Evolutionary conservation across 306 rosid genomes (phyloP), one percentile per base, ranked within the genome.

Genomic region (Canavalia gladiata): DNA sequence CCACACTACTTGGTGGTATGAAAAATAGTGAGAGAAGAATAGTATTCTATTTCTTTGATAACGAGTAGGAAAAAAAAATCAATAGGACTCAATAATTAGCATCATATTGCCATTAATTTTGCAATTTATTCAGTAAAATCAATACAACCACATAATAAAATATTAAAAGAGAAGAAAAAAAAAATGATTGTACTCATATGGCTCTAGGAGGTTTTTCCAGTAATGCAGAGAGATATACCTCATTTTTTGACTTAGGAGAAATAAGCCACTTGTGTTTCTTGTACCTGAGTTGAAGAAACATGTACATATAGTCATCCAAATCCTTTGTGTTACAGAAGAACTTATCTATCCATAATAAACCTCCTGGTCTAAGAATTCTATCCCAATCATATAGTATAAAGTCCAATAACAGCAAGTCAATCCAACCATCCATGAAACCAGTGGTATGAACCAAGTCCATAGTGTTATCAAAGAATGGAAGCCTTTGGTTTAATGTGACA

Each of bases 221-320:
- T 90, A 96, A 72, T 72, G 98, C 99, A 41, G 97, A 96, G 59
- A 93, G 87, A 82, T 88, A 92, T 41, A 93, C 88, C 82, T 93
- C 97, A 70, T 90, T 90, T 57, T 87, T 89, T 45, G 98, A 91
- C 87, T 93, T 95, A 1, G 92, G 90, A 82, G 93, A 87, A 54
- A 87, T 12, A 77, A 80, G 84, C 99, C 97, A 93, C 79, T 81
- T 93, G 74, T 92, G 97, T 77, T 92, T 93, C 91, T 86, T 96
- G 91, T 96, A 96, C 73, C 98, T 90, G 8, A 93, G 84, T 81
- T 93, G 99, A 85, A 93, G 93, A 90, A 96, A 96, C 98, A 93
- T 96, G 82, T 86, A 96, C 90, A 96, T 79, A 78, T 88, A 96
- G 5, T 89, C 94, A 71, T 96, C 99, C 63, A 92, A 86, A 88